These are phyloP conservation scores for Pulveroboletus sp. DNA, from an alignment of 1,284 basidiomycete genomes.

Conservation along the genomic window DNA sequence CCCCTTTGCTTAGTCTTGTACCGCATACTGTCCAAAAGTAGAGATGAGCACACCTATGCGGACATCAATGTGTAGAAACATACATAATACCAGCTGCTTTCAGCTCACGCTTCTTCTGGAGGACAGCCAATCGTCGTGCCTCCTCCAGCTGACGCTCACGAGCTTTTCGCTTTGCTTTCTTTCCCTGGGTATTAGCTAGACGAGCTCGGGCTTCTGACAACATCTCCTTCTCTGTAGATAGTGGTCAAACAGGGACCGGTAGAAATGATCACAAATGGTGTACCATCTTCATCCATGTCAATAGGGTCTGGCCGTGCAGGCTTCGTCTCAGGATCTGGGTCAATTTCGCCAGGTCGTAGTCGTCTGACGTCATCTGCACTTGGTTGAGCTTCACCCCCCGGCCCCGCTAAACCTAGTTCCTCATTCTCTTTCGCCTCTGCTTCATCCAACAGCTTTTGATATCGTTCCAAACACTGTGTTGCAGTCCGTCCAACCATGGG, in stretches of 20 bases:
- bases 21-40: constrained; percentile 55
- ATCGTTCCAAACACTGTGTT: constrained; percentile 96
- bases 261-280: constrained; percentile 5
- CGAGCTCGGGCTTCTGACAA: constrained; percentile 96
- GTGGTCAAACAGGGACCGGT: neutral
- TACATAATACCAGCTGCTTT: constrained; percentile 98
- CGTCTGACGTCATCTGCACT: constrained; percentile 88
- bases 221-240: constrained; percentile 94
- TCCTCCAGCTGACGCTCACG: constrained; percentile 96
- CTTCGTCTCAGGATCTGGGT: constrained; percentile 98
- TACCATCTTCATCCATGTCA: constrained; percentile 99
- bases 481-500: constrained; percentile 99
- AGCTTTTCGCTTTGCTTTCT: constrained; percentile 98
- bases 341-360: constrained; percentile 94
- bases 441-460: constrained; percentile 96
- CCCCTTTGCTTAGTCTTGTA: constrained; percentile 93
- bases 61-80: constrained; percentile 26
- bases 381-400: constrained; percentile 77
- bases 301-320: constrained; percentile 98
- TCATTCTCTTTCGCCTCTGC: constrained; percentile 94
- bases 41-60: constrained; percentile 17
- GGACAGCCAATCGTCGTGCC: constrained; percentile 87
- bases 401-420: constrained; percentile 86
- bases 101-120: constrained; percentile 97
- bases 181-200: constrained; percentile 98